A percentile compares a stretch with the other conserved stretches of the same genome.
phyloP scores from a whole-genome alignment of 257 asterid species.

The Buddleja alternifolia region DNA sequence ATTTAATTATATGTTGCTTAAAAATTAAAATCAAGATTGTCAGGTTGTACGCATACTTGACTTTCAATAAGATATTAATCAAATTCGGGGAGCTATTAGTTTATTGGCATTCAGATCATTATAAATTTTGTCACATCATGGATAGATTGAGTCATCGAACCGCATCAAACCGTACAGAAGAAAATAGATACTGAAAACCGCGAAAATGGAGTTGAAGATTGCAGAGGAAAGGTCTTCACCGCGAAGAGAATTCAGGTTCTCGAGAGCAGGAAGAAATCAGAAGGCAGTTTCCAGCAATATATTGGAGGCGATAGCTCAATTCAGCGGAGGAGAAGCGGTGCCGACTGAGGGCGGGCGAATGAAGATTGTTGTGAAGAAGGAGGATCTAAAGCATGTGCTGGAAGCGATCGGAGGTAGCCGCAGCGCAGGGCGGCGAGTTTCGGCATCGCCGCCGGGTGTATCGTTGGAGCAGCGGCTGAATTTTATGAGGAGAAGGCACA shows the following conservation, averaged over 20 bases:
- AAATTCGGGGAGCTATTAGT: neutral
- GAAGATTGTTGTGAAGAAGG: conserved; percentile 62
- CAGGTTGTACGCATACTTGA: conserved; percentile 14
- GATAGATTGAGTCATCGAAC: neutral
- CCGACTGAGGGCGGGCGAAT: conserved; percentile 41
- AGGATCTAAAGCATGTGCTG: conserved; percentile 56
- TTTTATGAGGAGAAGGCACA: conserved; percentile 49
- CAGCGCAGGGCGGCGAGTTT: conserved; percentile 20
- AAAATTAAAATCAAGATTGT: neutral
- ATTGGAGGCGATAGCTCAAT: conserved; percentile 45
- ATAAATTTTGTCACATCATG: conserved; percentile 21
- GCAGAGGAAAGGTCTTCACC: conserved; percentile 39
- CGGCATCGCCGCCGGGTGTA: conserved; percentile 26
- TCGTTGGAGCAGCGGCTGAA: conserved; percentile 59
- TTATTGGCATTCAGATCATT: conserved; percentile 6
- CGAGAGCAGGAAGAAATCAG: conserved; percentile 41
- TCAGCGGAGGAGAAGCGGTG: conserved; percentile 34
- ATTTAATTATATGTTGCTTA: neutral
- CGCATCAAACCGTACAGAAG: conserved; percentile 29
- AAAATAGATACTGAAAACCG: neutral
- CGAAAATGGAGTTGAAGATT: conserved; percentile 30
- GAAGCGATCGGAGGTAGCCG: conserved; percentile 45
- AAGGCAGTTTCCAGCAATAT: conserved; percentile 37
- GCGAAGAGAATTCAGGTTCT: conserved; percentile 37
- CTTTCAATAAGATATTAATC: neutral